Conservation (phyloP, 1,139 yeast species). For the Taphrina wiesneri region DNA sequence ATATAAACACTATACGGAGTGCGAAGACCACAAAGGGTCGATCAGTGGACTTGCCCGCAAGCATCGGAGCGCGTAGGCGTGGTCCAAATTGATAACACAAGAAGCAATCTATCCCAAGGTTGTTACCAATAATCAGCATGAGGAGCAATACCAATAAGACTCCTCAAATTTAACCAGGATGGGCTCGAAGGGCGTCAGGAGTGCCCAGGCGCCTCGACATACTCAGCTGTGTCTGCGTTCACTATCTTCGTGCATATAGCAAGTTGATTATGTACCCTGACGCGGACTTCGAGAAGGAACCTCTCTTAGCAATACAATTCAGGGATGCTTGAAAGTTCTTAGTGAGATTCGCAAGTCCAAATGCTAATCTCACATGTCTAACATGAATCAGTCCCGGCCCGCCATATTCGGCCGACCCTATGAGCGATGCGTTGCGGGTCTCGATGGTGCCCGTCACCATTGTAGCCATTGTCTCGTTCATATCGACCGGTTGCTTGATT, state of each 20-base stretch:
- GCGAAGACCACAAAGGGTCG: no score
- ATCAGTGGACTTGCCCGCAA: no score
- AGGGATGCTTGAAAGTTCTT: background rate
- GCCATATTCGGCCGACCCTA: slow-evolving; percentile 5
- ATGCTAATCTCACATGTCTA: background rate
- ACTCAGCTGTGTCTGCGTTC: background rate
- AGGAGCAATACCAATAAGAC: no score
- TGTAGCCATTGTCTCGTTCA: slow-evolving; percentile 1
- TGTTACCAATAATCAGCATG: no score
- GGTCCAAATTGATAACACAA: no score
- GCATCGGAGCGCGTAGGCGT: no score
- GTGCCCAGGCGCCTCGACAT: background rate
- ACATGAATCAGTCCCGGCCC: background rate
- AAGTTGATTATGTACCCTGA: background rate
- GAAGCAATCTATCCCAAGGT: no score
- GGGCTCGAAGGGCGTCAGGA: background rate
- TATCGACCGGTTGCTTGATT: background rate
- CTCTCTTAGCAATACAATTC: background rate
- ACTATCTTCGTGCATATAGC: background rate
- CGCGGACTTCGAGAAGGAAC: background rate
- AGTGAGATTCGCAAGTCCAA: background rate
- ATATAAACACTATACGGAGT: no score
- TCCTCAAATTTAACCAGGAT: background rate
- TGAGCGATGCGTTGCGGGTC: background rate
- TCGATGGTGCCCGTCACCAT: slow-evolving; percentile 14